These are phyloP conservation scores for Fusarium decemcellulare DNA, from an alignment of 2,329 filamentous ascomycete species.

Conservation along the genomic window DNA sequence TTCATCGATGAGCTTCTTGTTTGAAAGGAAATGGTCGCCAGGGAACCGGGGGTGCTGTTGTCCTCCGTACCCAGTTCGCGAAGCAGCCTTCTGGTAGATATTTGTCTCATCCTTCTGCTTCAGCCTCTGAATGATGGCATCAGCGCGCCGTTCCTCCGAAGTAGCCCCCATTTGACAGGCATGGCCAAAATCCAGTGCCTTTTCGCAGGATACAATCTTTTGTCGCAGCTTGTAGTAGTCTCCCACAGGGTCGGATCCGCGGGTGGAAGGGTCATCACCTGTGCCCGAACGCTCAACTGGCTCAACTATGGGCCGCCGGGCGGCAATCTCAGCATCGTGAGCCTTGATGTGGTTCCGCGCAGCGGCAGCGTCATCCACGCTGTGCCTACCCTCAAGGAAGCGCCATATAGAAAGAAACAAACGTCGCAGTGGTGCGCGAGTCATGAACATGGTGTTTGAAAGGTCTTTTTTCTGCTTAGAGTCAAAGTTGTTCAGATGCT, in stretches of 20 bases:
- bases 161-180: conserved; percentile 51
- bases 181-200: conserved; percentile 58
- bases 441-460: conserved; percentile 19
- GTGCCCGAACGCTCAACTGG: conserved; percentile 4
- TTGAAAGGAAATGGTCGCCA: conserved; percentile 72
- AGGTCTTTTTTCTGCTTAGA: conserved; percentile 22
- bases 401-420: conserved; percentile 17
- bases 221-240: conserved; percentile 52
- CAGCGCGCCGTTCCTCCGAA: conserved; percentile 53
- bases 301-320: conserved; percentile 5
- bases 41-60: conserved; percentile 62
- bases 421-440: conserved; percentile 26
- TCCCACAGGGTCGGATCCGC: conserved; percentile 24
- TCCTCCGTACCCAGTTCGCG: conserved; percentile 55
- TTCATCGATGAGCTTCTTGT: conserved; percentile 65
- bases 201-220: conserved; percentile 51
- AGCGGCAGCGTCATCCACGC: conserved; percentile 32
- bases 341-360: conserved; percentile 45
- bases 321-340: conserved; percentile 44
- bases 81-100: conserved; percentile 53
- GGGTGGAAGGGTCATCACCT: neutral
- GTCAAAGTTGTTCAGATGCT: conserved; percentile 16
- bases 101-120: conserved; percentile 52
- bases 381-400: conserved; percentile 6
- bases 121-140: conserved; percentile 57